phyloP scores from a whole-genome alignment of 768 basidiomycete genomes.

The Daedalea quercina region DNA sequence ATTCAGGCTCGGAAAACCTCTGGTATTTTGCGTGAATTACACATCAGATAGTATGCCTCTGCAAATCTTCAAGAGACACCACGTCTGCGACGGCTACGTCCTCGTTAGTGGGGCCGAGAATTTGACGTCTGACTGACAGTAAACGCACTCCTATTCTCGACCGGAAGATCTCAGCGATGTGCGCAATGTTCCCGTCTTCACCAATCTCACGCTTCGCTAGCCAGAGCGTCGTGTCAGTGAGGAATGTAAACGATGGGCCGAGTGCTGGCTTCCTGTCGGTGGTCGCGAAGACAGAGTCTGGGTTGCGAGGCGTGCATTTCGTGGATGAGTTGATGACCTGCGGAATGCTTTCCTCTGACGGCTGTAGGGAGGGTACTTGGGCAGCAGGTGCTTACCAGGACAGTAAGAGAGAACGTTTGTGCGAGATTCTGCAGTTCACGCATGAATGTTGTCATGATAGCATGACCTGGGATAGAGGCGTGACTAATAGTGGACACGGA shows the following conservation, averaged over 20 bases:
- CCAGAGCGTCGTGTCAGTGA: conserved; percentile 75
- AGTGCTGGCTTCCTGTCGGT: conserved; percentile 59
- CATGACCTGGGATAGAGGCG: no score
- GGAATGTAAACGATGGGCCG: conserved; percentile 67
- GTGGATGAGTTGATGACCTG: conserved; percentile 62
- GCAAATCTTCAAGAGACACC: conserved; percentile 30
- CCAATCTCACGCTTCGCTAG: conserved; percentile 28
- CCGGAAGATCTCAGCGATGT: conserved; percentile 21
- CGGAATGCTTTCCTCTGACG: conserved; percentile 6
- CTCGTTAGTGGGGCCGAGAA: neutral
- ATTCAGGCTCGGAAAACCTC: no score
- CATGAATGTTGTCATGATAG: conserved; percentile 68
- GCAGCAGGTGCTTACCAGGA: conserved; percentile 40
- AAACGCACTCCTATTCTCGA: conserved; percentile 20
- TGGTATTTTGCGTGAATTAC: neutral
- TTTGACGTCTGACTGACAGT: neutral
- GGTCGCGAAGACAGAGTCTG: conserved; percentile 27
- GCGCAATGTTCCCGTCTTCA: conserved; percentile 1
- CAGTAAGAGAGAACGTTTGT: conserved; percentile 34
- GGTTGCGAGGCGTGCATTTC: conserved; percentile 23
- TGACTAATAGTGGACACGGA: no score
- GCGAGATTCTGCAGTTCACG: conserved; percentile 48
- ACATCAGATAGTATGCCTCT: conserved; percentile 7
- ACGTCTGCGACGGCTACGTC: conserved; percentile 27
- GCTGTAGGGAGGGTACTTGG: neutral